These are phyloP conservation scores for Eucalyptus sp. DNA, from an alignment of 345 rosid species.

Conservation along the genomic window DNA sequence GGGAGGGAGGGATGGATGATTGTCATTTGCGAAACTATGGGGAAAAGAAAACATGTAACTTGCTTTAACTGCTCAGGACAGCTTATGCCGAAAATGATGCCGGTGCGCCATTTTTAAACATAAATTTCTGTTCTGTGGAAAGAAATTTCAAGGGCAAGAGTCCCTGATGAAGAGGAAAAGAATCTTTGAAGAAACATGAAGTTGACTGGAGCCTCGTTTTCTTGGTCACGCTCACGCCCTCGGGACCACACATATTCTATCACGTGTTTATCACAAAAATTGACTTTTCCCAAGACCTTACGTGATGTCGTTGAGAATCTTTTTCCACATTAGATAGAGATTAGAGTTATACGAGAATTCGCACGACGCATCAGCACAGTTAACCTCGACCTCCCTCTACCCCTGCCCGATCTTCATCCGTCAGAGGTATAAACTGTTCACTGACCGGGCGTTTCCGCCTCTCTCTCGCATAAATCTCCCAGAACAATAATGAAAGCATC, in stretches of 20 bases:
- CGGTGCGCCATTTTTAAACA: neutral
- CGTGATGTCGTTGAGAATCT: neutral
- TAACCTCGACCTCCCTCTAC: neutral
- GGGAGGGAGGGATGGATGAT: neutral
- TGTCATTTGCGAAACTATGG: neutral
- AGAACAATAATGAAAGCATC: slow-evolving; percentile 33
- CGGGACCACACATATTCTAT: neutral
- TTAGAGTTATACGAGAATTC: neutral
- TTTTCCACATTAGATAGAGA: neutral
- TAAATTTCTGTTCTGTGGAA: neutral
- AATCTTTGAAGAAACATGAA: neutral
- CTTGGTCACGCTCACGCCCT: neutral
- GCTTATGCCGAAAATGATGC: neutral
- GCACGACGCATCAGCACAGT: neutral
- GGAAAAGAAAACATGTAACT: neutral
- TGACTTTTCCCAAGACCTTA: neutral
- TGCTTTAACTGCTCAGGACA: neutral
- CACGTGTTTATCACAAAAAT: neutral
- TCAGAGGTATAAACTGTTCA: neutral
- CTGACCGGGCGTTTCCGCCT: slow-evolving; percentile 19
- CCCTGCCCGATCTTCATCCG: neutral
- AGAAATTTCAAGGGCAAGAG: neutral
- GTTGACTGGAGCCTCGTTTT: neutral
- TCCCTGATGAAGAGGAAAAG: neutral
- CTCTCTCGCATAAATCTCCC: slow-evolving; percentile 37